Evolutionary conservation across 805 yeast genomes (phyloP).

Genomic region (Yamadazyma tumulicola): DNA sequence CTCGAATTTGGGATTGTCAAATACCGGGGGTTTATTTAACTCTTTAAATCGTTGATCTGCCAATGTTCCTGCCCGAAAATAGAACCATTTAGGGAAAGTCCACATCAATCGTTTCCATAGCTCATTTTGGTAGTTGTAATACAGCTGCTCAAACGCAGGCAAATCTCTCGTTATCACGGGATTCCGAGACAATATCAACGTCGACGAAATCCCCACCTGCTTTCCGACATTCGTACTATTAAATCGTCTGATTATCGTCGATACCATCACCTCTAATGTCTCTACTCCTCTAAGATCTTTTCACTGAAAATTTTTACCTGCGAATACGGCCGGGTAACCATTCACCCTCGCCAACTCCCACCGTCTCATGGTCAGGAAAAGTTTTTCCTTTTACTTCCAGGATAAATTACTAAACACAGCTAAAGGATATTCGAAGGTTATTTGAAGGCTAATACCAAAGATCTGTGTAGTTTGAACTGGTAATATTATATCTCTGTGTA

Average conservation of each 20-base stretch:
- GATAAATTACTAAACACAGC: no score
- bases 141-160: constrained; percentile 67
- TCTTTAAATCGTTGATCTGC: constrained; percentile 77
- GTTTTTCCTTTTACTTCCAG: no score
- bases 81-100: constrained; percentile 94
- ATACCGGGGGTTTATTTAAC: constrained; percentile 72
- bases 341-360: neutral
- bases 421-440: no score
- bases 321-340: constrained; percentile 5
- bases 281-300: constrained; percentile 1
- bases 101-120: constrained; percentile 90
- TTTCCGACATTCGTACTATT: constrained; percentile 4
- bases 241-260: constrained; percentile 2
- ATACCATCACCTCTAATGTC: neutral
- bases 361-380: no score
- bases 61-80: constrained; percentile 85
- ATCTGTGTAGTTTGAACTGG: no score
- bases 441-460: no score
- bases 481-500: no score
- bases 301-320: constrained; percentile 4
- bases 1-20: constrained; percentile 70
- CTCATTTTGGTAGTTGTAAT: constrained; percentile 79
- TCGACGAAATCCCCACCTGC: constrained; percentile 33
- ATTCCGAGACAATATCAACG: constrained; percentile 68
- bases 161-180: constrained; percentile 84